Conservation (phyloP, 2,329 filamentous ascomycete genomes). For the Neonectria coccinea region DNA sequence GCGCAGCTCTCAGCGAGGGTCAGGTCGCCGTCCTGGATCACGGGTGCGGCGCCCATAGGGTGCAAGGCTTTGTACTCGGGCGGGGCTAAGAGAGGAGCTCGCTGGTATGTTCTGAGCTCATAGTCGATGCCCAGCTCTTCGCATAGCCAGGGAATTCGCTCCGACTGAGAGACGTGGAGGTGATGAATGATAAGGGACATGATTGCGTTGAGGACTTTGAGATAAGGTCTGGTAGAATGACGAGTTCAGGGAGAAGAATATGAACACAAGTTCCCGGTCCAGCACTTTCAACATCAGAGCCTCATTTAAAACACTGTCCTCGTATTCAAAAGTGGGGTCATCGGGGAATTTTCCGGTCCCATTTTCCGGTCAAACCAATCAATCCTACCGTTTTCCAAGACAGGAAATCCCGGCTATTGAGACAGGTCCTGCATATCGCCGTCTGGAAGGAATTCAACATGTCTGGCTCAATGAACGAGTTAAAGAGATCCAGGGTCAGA, state of each 20-base stretch:
- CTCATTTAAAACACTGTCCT: not conserved
- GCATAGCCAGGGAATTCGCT: slow-evolving; percentile 73
- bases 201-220: not conserved
- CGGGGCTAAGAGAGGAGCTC: slow-evolving; percentile 37
- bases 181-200: slow-evolving; percentile 61
- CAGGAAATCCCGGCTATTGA: slow-evolving; percentile 1
- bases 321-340: slow-evolving; percentile 2
- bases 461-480: slow-evolving; percentile 24
- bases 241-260: no score
- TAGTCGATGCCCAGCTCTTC: slow-evolving; percentile 72
- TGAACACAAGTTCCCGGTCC: no score
- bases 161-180: slow-evolving; percentile 69
- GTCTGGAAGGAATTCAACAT: slow-evolving; percentile 7
- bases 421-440: slow-evolving; percentile 8
- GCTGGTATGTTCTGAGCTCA: slow-evolving; percentile 38
- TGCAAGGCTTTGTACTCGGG: slow-evolving; percentile 48
- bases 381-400: slow-evolving; percentile 22
- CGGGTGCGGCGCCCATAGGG: slow-evolving; percentile 67
- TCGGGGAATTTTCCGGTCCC: slow-evolving; percentile 28
- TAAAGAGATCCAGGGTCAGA: slow-evolving; percentile 20
- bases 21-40: slow-evolving; percentile 67
- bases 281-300: no score
- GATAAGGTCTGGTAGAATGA: no score
- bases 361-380: not conserved
- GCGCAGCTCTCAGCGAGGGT: slow-evolving; percentile 71